Evolutionary conservation across 2,329 filamentous ascomycete species (phyloP).

Genomic region (Lachnellula subtilissima): DNA sequence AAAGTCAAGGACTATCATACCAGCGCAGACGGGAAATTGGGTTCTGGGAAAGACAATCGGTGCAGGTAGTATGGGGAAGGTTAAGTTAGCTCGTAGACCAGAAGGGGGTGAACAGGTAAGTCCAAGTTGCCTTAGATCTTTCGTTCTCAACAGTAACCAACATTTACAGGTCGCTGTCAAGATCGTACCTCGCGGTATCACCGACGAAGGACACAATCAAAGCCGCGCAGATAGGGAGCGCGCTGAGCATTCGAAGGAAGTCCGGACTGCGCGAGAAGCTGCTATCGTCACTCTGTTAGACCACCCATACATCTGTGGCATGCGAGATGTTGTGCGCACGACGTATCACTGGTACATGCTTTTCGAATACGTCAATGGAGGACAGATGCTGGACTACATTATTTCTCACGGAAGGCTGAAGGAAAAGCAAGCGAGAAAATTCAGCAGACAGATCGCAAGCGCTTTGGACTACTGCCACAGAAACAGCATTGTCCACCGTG

Average conservation of each 20-base stretch:
- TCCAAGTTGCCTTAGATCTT: not conserved
- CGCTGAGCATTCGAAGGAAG: conserved; percentile 93
- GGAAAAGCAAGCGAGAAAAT: conserved; percentile 97
- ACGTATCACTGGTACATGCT: conserved; percentile 99
- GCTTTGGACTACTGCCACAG: conserved; percentile 95
- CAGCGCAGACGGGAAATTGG: conserved; percentile 88
- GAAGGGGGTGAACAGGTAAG: conserved; percentile 84
- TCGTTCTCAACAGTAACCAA: conserved; percentile 15
- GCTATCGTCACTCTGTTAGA: conserved; percentile 92
- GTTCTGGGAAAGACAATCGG: conserved; percentile 94
- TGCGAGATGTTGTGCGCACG: conserved; percentile 91
- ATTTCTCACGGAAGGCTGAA: conserved; percentile 96
- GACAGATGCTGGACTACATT: conserved; percentile 99
- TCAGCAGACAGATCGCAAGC: conserved; percentile 94
- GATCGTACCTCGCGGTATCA: conserved; percentile 87
- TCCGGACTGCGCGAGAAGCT: conserved; percentile 88
- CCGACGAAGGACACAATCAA: conserved; percentile 68
- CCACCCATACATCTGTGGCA: conserved; percentile 92
- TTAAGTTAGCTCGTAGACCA: conserved; percentile 87
- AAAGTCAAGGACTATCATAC: conserved; percentile 74
- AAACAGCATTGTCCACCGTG: conserved; percentile 96
- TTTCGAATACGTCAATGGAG: conserved; percentile 97
- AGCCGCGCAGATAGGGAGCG: conserved; percentile 72
- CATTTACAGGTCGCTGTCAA: conserved; percentile 79
- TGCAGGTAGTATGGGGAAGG: conserved; percentile 97